A percentile compares a stretch with the other conserved stretches of the same genome.
Evolutionary conservation across 108 stramenopile species (phyloP).

Genomic region (Nitzschia inconspicua): DNA sequence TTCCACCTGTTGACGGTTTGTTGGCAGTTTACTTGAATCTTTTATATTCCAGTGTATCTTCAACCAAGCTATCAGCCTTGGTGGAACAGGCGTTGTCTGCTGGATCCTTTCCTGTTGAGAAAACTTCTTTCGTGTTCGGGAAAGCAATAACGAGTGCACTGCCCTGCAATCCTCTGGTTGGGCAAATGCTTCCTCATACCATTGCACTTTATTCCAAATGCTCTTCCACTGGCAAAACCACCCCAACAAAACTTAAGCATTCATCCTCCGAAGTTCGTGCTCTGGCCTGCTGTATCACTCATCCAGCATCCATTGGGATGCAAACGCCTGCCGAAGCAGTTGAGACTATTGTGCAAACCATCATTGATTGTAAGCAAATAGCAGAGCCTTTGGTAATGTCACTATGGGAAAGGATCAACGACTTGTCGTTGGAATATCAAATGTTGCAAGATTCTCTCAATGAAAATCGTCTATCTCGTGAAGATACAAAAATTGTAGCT

Average conservation of each 20-base stretch:
- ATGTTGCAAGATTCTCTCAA: slow-evolving; percentile 24
- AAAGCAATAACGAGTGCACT: slow-evolving; percentile 43
- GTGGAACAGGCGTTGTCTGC: slow-evolving; percentile 49
- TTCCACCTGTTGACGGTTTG: slow-evolving; percentile 66
- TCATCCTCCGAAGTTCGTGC: slow-evolving; percentile 38
- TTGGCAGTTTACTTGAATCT: slow-evolving; percentile 55
- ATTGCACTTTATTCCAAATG: slow-evolving; percentile 57
- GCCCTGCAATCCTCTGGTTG: slow-evolving; percentile 41
- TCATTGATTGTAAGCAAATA: slow-evolving; percentile 48
- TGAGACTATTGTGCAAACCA: slow-evolving; percentile 43
- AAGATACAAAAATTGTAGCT: slow-evolving; percentile 5
- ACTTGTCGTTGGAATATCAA: slow-evolving; percentile 27
- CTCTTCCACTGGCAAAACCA: slow-evolving; percentile 26
- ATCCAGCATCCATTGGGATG: slow-evolving; percentile 27
- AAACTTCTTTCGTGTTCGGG: slow-evolving; percentile 49
- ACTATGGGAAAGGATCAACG: slow-evolving; percentile 55
- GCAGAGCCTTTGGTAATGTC: slow-evolving; percentile 43
- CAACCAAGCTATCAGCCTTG: slow-evolving; percentile 27
- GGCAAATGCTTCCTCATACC: slow-evolving; percentile 52
- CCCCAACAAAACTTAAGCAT: slow-evolving; percentile 11
- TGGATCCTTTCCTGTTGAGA: slow-evolving; percentile 35
- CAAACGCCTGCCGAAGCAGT: slow-evolving; percentile 21
- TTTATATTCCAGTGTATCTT: slow-evolving; percentile 23
- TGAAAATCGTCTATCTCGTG: slow-evolving; percentile 32
- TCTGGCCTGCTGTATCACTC: slow-evolving; percentile 54